Base-by-base conservation (phyloP, 371 early-diverging fungal genomes). In the Coemansia sp. region DNA sequence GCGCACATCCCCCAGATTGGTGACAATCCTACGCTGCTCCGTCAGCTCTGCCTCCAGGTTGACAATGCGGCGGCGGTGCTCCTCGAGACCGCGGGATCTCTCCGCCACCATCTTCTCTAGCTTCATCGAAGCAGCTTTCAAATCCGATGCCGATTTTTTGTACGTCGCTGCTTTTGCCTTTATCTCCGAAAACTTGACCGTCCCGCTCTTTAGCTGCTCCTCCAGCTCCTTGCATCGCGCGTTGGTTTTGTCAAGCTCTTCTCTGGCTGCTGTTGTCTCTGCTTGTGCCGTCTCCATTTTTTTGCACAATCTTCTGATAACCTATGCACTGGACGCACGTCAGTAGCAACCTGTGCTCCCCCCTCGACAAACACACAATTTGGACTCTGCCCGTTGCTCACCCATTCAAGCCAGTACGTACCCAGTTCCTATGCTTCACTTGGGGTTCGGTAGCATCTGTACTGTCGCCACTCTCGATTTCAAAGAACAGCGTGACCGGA, bases 221-320 rank as follows among this genome's bases (percentile, higher is more conserved):
- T 58, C 44, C 16, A 44, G 38, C 43, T 60, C 49, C 40, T 39
- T 36, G 24, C 34, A 5, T 12, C 39, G 52, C 39, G 10, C 3
- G n/a, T 24, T 39, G 7, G 24, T 36, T 5, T 40, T 46, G 2
- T 32, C 56, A 11, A 72, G 36, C 37, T 29, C 16, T 10, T 55
- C 40, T 10, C 39, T 57, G 10, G 51, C 18, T 11, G 46, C 38
- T 18, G 51, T 75, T 29, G 52, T 32, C 11, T 69, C 75, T 2
- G 16, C 46, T 31, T 66, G 58, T 14, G 70, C 75, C 0, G 42
- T 33, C 18, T 65, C 62, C 24, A 66, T 55, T 29, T 66, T 75
- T 9, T 42, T 29, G 43, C 75, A 70, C 3, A 75, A 57, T 10
- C 63, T 69, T 34, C 66, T 58, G n/a, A 75, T 75, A 46, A 72